Evolutionary conservation across 306 rosid species (phyloP), one percentile per base, ranked within the genome.

Genomic region (Neltuma alba): DNA sequence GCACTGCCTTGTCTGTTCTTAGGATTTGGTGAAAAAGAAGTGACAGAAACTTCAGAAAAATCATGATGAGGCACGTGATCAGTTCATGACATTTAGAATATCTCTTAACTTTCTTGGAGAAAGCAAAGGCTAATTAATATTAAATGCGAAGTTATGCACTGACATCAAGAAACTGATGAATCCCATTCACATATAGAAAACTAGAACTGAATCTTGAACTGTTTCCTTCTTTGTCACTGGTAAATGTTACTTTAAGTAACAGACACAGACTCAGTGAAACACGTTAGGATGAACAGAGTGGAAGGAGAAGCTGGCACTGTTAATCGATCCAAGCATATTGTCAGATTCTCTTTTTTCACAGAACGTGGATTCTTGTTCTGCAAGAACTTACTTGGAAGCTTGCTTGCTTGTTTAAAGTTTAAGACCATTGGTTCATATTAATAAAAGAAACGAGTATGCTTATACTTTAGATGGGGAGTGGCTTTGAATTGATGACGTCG

Each of bases 1-100:
- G 10, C 40, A 20, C 36, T 31, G 69, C 42, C 69, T 33, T 18
- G 70, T 65, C 70, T 65, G 70, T 18, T 30, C 71, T 37, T 37
- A 9, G 71, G 47, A 37, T 65, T 65, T 65, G 71, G 72, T 66
- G 72, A 66, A 38, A 64, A 65, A 64, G n/a, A 6, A 38, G 71
- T 65, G 47, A 65, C 71, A 65, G 71, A 57, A 57, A 21, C 66
- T 27, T 60, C 37, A 60, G 66, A 67, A 42, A 66, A 23, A 41
- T 66, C 85, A 82, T 80, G 87, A 75, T 77, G 5, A 54, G 80
- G 84, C 89, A 85, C 85, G 82, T 88, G 91, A 25, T 11, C 16
- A 25, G 30, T 54, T 3, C 61, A 54, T 54, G 13, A 21, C 72
- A 20, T 36, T 80, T 80, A 47, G 4, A 0, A 8, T 28, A 28